Conservation (phyloP, 2,329 filamentous ascomycete genomes). For the Pseudocercospora vitis region DNA sequence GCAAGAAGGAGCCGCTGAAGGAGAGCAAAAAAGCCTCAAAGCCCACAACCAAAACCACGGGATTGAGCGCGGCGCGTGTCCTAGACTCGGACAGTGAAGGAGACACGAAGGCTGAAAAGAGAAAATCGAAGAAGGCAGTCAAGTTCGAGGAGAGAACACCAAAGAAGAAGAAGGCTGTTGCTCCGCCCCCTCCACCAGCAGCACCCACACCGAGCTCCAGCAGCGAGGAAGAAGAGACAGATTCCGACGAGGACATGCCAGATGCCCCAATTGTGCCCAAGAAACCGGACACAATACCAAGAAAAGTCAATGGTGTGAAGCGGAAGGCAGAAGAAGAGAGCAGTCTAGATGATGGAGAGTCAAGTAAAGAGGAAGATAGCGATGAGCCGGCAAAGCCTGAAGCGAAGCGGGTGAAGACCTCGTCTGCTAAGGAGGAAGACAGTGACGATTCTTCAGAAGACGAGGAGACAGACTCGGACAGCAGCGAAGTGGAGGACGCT, state of each 20-base stretch:
- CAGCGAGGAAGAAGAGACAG: slow-evolving; percentile 31
- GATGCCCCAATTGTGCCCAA: slow-evolving; percentile 17
- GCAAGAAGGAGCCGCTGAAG: slow-evolving; percentile 23
- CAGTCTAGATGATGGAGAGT: slow-evolving; percentile 8
- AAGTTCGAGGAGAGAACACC: background rate
- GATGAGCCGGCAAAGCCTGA: slow-evolving; percentile 16
- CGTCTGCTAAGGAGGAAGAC: slow-evolving; percentile 9
- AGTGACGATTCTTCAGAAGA: background rate
- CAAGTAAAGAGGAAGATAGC: slow-evolving; percentile 17
- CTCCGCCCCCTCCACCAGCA: slow-evolving; percentile 8
- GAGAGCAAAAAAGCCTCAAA: slow-evolving; percentile 16
- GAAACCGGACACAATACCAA: slow-evolving; percentile 19
- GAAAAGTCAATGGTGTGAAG: slow-evolving; percentile 35
- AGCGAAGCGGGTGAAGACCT: slow-evolving; percentile 15
- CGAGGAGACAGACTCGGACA: background rate
- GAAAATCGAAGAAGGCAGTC: slow-evolving; percentile 3
- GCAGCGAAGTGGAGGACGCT: background rate
- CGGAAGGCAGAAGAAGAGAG: slow-evolving; percentile 27
- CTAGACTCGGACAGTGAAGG: slow-evolving; percentile 39
- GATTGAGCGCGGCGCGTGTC: slow-evolving; percentile 26
- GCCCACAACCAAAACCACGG: slow-evolving; percentile 13
- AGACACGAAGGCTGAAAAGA: slow-evolving; percentile 24
- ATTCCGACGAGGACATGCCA: slow-evolving; percentile 19
- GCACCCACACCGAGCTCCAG: slow-evolving; percentile 12
- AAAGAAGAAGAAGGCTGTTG: slow-evolving; percentile 8